Evolutionary conservation across 1,284 basidiomycete genomes (phyloP).

Genomic region (Cutaneotrichosporon sp.): DNA sequence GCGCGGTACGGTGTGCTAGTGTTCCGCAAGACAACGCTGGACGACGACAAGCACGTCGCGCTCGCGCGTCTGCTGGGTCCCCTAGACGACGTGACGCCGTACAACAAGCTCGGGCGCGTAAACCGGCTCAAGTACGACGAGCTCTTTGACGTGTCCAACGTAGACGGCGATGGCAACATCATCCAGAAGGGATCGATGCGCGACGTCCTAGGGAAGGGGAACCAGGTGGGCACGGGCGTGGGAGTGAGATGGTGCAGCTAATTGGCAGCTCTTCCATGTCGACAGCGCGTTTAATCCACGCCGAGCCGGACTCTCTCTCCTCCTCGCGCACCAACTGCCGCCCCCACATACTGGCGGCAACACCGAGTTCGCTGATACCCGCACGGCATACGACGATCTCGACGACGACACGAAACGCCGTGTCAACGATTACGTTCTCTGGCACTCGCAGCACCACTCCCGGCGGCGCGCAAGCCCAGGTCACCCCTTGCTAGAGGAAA

Average conservation of each 20-base stretch:
- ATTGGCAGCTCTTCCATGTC: conserved; percentile 16
- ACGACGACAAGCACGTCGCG: conserved; percentile 28
- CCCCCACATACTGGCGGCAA: conserved; percentile 19
- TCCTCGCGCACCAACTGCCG: conserved; percentile 22
- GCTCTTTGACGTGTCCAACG: conserved; percentile 26
- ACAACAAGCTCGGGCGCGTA: conserved; percentile 21
- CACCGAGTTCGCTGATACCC: conserved; percentile 27
- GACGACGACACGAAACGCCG: conserved; percentile 24
- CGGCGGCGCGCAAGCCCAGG: conserved; percentile 20
- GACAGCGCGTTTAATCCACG: conserved; percentile 26
- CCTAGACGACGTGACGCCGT: conserved; percentile 33
- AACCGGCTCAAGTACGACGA: conserved; percentile 26
- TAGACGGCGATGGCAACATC: conserved; percentile 21
- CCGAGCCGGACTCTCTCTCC: conserved; percentile 19
- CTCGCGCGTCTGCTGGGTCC: conserved; percentile 27
- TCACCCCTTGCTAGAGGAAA: conserved; percentile 16
- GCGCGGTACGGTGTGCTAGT: conserved; percentile 29
- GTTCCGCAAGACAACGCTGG: conserved; percentile 25
- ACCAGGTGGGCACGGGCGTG: not conserved
- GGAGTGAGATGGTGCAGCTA: not conserved
- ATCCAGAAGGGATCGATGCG: conserved; percentile 16
- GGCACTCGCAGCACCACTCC: conserved; percentile 23
- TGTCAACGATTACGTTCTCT: conserved; percentile 31
- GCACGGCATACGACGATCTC: conserved; percentile 21
- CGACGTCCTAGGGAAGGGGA: conserved; percentile 6